These are phyloP conservation scores for Ehretia macrophylla DNA, from an alignment of 257 asterid genomes.

Conservation along the genomic window DNA sequence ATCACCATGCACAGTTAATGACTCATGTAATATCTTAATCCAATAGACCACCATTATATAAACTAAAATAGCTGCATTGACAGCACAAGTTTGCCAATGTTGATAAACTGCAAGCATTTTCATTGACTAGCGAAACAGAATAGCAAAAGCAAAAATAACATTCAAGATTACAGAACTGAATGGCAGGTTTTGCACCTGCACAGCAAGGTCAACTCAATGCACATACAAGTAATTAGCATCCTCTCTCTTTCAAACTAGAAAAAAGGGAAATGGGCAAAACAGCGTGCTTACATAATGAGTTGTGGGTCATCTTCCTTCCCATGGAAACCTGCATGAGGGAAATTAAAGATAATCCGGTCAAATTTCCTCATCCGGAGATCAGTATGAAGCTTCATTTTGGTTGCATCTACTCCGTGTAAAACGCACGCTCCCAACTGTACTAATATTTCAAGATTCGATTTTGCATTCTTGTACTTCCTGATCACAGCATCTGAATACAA, in stretches of 20 bases:
- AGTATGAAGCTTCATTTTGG: constrained; percentile 26
- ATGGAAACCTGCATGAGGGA: constrained; percentile 72
- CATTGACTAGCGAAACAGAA: no score
- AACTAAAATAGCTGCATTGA: no score
- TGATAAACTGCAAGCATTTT: no score
- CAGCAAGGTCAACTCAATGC: neutral
- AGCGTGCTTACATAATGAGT: constrained; percentile 27
- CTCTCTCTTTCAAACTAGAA: neutral
- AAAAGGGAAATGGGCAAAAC: constrained; percentile 1
- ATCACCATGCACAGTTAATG: no score
- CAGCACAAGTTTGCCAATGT: no score
- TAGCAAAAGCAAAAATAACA: no score
- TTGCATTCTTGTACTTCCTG: constrained; percentile 45
- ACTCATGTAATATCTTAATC: no score
- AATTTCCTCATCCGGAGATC: constrained; percentile 32
- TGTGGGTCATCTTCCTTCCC: constrained; percentile 31
- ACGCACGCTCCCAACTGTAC: constrained; percentile 35
- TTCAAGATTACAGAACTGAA: neutral
- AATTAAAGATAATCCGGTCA: constrained; percentile 56
- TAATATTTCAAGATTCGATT: constrained; percentile 28
- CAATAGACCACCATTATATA: no score
- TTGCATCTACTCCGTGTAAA: constrained; percentile 55
- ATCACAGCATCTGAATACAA: constrained; percentile 35
- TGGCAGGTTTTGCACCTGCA: neutral
- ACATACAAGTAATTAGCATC: neutral